These are phyloP conservation scores for Fraxinus angustifolia DNA, from an alignment of 305 asterid genomes.

Conservation along the genomic window DNA sequence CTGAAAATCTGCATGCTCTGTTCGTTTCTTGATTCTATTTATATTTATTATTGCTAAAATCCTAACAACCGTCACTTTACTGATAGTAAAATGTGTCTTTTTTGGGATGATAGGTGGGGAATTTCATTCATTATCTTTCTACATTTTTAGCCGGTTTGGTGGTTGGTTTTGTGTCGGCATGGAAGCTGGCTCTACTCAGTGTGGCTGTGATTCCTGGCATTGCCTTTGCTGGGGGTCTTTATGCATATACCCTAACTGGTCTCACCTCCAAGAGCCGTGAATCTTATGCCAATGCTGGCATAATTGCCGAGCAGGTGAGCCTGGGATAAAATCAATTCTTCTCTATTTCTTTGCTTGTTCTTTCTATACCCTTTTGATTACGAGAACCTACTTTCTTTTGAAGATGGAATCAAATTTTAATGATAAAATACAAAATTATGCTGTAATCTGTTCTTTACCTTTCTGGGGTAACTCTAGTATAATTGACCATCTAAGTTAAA, in stretches of 20 bases:
- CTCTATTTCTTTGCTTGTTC: not conserved
- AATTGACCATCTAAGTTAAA: not conserved
- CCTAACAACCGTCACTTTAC: not conserved
- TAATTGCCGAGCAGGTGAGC: conserved; percentile 94
- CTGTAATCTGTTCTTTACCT: not conserved
- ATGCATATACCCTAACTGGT: conserved; percentile 91
- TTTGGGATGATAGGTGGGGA: conserved; percentile 70
- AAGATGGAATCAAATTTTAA: not conserved
- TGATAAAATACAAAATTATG: not conserved
- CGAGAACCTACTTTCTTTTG: not conserved
- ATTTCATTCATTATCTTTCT: conserved; percentile 94
- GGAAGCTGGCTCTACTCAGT: conserved; percentile 92
- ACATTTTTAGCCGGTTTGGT: conserved; percentile 97
- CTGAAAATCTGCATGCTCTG: not conserved
- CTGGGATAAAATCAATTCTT: not conserved
- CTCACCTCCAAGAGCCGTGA: conserved; percentile 94
- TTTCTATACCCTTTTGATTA: not conserved
- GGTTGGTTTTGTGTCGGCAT: conserved; percentile 97
- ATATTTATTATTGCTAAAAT: not conserved
- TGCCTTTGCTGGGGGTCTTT: conserved; percentile 95
- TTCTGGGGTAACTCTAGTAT: not conserved
- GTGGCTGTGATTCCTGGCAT: conserved; percentile 98
- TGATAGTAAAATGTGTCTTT: not conserved
- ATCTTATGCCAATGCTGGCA: conserved; percentile 94
- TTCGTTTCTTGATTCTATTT: not conserved